Conservation (phyloP, 116 monocot species). For the Phalaenopsis hybrid region DNA sequence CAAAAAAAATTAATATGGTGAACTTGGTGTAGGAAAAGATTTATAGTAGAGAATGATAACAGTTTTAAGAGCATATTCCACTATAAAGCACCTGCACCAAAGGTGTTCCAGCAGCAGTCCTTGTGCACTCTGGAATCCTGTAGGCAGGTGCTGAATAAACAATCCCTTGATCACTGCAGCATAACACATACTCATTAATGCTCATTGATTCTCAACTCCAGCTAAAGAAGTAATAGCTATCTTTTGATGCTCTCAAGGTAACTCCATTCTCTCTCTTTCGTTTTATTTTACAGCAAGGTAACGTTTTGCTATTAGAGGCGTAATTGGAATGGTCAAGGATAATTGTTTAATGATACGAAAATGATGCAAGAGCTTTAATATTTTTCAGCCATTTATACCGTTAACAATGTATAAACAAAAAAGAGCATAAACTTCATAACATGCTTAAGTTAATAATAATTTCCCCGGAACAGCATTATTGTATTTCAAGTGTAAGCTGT, state of each 20-base stretch:
- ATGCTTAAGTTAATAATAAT: not conserved
- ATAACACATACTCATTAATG: not conserved
- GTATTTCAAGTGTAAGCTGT: not conserved
- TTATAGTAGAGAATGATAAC: not conserved
- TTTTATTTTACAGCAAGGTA: not conserved
- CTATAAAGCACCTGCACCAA: constrained; percentile 56
- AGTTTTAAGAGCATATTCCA: not conserved
- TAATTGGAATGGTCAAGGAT: not conserved
- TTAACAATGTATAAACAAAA: not conserved
- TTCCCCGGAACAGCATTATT: not conserved
- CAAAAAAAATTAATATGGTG: not conserved
- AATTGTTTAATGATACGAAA: not conserved
- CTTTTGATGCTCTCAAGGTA: not conserved
- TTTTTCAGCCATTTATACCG: not conserved
- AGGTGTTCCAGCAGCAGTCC: constrained; percentile 89
- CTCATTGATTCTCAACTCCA: not conserved
- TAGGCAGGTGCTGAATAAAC: constrained; percentile 94
- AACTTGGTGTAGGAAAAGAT: not conserved
- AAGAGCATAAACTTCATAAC: not conserved
- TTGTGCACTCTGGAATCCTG: constrained; percentile 81
- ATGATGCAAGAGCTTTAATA: not conserved
- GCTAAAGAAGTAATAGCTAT: not conserved
- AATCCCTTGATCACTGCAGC: constrained; percentile 79
- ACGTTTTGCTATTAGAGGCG: not conserved
- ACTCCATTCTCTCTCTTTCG: not conserved